Base-by-base conservation (phyloP, 345 rosid species). In the Salix purpurea region DNA sequence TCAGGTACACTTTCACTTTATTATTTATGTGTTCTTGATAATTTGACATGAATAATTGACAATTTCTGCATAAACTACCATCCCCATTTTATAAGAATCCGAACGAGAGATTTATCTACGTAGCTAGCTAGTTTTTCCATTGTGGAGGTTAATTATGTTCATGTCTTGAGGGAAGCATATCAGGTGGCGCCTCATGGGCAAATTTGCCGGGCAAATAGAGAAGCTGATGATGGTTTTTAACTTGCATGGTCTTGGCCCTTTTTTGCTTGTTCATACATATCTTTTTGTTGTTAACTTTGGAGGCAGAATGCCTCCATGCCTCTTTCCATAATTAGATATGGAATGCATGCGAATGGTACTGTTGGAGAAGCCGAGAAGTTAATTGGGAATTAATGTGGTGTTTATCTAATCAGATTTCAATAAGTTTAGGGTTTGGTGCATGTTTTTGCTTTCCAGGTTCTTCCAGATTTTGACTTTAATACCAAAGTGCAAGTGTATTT, bases 401-500 rank as follows among this genome's bases (percentile, higher is more conserved):
- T 80, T 95, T 78, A 76, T 86, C 2, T 70, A 4, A 39, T 56
- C 39, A 19, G 90, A 89, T 28, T 93, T 91, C 19, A 70, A 18
- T 4, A 85, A 80, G 78, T 76, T 93, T 56, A 87, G 94, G 83
- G 72, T 89, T 52, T 70, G 84, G 67, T 90, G 90, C 77, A 78
- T 93, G 84, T 78, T 32, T 4, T 32, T 90, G 7, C 54, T 86
- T 9, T 86, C 97, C 0, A 94, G 91, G 26, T 11, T 87, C 6
- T 26, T 88, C 9, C 99, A 93, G 70, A 83, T 91, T 2, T 37
- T 86, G 68, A 92, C 97, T 11, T 52, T 93, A 58, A 89, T 97
- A 9, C 85, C 96, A 7, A 90, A 90, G 77, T 95, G 80, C 97
- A 95, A 79, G 93, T 91, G 96, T 93, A 83, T 82, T 80, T 93